These are phyloP conservation scores for Linnemannia elongata DNA, from an alignment of 192 early-diverging fungal genomes.

Conservation along the genomic window DNA sequence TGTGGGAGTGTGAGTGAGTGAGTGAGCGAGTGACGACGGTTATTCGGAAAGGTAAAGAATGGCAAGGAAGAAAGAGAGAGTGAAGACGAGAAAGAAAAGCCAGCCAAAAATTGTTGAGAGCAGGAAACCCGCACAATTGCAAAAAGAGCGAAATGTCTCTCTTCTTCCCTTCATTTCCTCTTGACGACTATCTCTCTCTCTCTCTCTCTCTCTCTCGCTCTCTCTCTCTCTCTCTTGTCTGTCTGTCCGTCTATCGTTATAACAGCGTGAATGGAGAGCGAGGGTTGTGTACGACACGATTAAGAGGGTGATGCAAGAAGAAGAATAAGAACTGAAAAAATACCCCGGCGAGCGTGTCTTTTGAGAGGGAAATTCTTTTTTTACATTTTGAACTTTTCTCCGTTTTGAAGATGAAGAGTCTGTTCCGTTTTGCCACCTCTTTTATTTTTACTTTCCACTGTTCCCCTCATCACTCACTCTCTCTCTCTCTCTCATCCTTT, in stretches of 20 bases:
- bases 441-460: neutral
- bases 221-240: neutral
- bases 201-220: neutral
- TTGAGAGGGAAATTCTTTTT: too few relatives aligned
- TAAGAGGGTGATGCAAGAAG: too few relatives aligned
- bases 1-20: too few relatives aligned
- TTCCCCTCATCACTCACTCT: neutral
- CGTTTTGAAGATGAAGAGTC: neutral
- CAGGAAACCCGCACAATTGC: neutral
- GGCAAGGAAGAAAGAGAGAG: neutral
- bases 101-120: neutral
- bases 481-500: neutral
- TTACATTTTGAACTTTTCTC: neutral
- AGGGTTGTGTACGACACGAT: too few relatives aligned
- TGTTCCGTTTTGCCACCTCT: neutral
- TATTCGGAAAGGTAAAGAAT: neutral
- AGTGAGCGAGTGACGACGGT: neutral
- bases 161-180: neutral
- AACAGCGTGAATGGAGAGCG: too few relatives aligned
- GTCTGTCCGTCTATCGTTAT: too few relatives aligned
- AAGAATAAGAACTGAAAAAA: too few relatives aligned
- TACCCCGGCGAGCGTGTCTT: too few relatives aligned
- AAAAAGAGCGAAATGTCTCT: constrained; percentile 7
- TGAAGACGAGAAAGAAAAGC: neutral
- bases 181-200: neutral